These are phyloP conservation scores for Trichoderma orchidacearum DNA, from an alignment of 495 filamentous ascomycete species.

Conservation along the genomic window DNA sequence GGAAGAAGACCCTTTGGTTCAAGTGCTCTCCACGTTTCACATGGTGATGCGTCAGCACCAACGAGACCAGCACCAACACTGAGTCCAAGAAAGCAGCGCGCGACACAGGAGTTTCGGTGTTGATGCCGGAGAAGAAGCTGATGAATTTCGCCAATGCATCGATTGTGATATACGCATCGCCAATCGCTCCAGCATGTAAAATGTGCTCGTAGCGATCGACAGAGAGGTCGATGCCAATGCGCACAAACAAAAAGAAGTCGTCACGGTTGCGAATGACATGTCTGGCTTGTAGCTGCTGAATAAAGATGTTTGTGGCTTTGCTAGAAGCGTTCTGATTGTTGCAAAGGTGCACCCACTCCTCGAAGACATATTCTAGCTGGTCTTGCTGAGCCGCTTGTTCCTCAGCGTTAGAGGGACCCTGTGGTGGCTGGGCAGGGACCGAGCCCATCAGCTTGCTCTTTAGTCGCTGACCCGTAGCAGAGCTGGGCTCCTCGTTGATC, in stretches of 20 bases:
- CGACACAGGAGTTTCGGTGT: conserved; percentile 25
- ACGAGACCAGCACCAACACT: conserved; percentile 57
- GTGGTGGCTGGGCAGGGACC: conserved; percentile 34
- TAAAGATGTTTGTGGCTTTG: conserved; percentile 59
- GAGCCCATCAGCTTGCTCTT: conserved; percentile 57
- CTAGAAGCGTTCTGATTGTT: conserved; percentile 57
- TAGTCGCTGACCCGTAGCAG: conserved; percentile 51
- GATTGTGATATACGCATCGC: conserved; percentile 58
- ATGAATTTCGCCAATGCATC: conserved; percentile 86
- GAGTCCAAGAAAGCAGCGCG: conserved; percentile 59
- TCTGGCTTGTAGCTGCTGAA: conserved; percentile 67
- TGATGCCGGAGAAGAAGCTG: conserved; percentile 53
- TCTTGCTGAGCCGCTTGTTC: conserved; percentile 39
- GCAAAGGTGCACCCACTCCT: conserved; percentile 81
- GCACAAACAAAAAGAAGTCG: conserved; percentile 64
- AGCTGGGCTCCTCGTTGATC: conserved; percentile 57
- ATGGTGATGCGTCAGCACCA: conserved; percentile 78
- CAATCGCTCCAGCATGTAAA: conserved; percentile 33
- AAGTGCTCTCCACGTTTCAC: conserved; percentile 68
- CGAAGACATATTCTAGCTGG: conserved; percentile 88
- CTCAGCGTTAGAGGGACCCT: conserved; percentile 6
- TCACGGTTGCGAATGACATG: conserved; percentile 57
- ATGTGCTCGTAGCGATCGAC: conserved; percentile 60
- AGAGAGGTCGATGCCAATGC: conserved; percentile 67
- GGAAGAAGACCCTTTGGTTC: conserved; percentile 81